A percentile compares a stretch with the other conserved stretches of the same genome.
Conservation (phyloP, 2,329 filamentous ascomycete species). For the Penicillium occitanis region DNA sequence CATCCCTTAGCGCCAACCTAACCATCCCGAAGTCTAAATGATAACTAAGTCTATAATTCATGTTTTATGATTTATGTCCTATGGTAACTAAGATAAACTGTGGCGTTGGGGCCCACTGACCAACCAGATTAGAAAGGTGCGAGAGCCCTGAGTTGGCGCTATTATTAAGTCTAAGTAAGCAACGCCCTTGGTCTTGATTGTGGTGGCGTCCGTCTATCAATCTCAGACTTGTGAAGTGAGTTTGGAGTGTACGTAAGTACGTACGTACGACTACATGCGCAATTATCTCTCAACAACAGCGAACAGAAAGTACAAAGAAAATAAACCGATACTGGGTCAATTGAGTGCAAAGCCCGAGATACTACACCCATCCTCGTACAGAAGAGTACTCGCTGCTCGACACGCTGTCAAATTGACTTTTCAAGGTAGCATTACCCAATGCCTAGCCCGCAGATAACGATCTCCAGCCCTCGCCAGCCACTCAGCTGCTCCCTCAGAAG, state of each 20-base stretch:
- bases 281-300: no score
- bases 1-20: background rate
- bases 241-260: background rate
- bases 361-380: no score
- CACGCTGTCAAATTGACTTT: background rate
- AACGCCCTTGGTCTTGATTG: background rate
- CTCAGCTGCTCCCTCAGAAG: background rate
- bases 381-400: no score
- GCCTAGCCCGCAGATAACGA: background rate
- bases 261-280: background rate
- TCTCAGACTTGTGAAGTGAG: no score
- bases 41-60: background rate
- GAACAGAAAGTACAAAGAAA: no score
- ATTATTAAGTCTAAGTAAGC: background rate
- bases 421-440: background rate
- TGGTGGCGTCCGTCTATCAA: background rate
- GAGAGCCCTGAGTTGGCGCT: background rate
- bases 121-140: background rate
- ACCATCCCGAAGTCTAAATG: background rate
- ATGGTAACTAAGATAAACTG: background rate
- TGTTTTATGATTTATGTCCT: no score
- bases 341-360: background rate
- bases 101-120: conserved; percentile 1
- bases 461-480: background rate
- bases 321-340: no score